Conservation (phyloP, 2,329 filamentous ascomycete genomes). For the Cadophora sp. region DNA sequence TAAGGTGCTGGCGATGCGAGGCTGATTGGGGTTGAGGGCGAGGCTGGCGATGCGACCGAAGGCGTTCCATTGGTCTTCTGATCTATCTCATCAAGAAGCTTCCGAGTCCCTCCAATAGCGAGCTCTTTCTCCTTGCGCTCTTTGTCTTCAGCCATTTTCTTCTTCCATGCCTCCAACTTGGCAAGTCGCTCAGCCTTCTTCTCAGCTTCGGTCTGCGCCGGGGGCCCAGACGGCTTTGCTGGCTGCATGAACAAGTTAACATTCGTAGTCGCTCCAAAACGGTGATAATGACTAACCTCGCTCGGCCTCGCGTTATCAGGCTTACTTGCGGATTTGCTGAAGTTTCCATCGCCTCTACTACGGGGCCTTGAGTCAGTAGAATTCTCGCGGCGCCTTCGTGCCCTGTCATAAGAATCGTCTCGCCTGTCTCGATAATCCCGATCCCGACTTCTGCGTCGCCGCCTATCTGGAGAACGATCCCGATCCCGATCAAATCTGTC, state of each 20-base stretch:
- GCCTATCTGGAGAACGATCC: conserved; percentile 63
- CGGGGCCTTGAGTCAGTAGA: conserved; percentile 74
- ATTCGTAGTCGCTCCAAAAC: not conserved
- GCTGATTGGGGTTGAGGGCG: conserved; percentile 54
- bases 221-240: conserved; percentile 58
- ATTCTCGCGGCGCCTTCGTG: conserved; percentile 68
- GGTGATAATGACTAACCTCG: conserved; percentile 58
- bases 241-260: conserved; percentile 49
- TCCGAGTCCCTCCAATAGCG: conserved; percentile 68
- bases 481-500: conserved; percentile 64
- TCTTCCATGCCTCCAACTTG: conserved; percentile 90
- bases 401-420: conserved; percentile 75
- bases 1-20: conserved; percentile 65
- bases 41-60: conserved; percentile 55
- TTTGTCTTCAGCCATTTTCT: conserved; percentile 78
- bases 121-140: conserved; percentile 75
- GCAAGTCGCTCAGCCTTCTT: conserved; percentile 83
- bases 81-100: conserved; percentile 76
- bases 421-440: conserved; percentile 72
- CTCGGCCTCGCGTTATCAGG: conserved; percentile 55
- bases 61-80: conserved; percentile 62
- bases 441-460: conserved; percentile 69
- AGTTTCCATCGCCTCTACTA: conserved; percentile 70
- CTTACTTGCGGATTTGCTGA: conserved; percentile 58
- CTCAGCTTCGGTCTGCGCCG: conserved; percentile 69